Evolutionary conservation across 257 asterid species (phyloP), one percentile per base, ranked within the genome.

Genomic region (Jaltomata sinuosa): DNA sequence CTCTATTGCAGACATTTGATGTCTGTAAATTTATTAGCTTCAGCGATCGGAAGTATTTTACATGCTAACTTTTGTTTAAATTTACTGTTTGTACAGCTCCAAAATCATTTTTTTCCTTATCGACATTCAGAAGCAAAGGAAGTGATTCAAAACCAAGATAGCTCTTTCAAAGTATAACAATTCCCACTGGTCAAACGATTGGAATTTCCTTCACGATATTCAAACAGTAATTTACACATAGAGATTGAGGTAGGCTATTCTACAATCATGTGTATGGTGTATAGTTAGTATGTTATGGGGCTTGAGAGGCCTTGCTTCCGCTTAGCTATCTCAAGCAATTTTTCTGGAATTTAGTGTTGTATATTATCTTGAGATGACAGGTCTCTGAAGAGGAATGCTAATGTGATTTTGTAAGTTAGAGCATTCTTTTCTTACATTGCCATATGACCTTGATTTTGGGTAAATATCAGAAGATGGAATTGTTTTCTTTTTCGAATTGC

Each of bases 141-240:
- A 84, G 65, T 78, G 87, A 84, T 34, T 78, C 86, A 62, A 84
- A 84, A 82, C 83, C 83, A 38, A 84, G 84, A 61, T 84, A 64
- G 69, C 25, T 47, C 72, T 11, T 50, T 52, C 47, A 19, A 52
- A 61, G 50, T n/a, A 72, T 12, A 40, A 72, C 12, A 62, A 64
- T 34, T 49, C 36, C 55, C 32, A 25, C 5, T 10, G 42, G 12
- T 80, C 53, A 36, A 74, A 25, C 25, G 31, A 6, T 55, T 25
- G 36, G 54, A 38, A 55, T 55, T 54, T 36, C 54, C 71, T 55
- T 55, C 34, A n/a, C 53, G 9, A 80, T 42, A 6, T 64, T 52
- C 15, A 82, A 11, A 71, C 55, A 40, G 36, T 72, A 72, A 72
- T n/a, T 72, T 72, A 72, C 79, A 19, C 14, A 69, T 3, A 42